Evolutionary conservation across 1,139 yeast genomes (phyloP).

Genomic region (Kluyveromyces sp.): DNA sequence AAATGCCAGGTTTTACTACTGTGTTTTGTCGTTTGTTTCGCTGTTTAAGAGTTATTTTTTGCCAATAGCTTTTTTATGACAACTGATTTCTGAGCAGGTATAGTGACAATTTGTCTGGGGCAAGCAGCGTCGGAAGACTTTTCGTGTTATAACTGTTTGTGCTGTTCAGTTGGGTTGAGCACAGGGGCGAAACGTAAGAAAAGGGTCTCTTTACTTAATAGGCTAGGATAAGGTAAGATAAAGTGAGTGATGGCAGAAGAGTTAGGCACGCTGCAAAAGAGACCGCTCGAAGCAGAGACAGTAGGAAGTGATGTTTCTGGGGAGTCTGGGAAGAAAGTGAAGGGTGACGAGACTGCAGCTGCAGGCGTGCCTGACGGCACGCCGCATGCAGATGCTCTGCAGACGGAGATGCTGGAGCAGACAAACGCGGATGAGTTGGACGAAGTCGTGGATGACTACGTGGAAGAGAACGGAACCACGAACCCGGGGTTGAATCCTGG

Average conservation of each 20-base stretch:
- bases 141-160: no score
- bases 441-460: constrained; percentile 16
- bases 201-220: no score
- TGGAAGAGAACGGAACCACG: constrained; percentile 1
- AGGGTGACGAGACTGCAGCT: neutral
- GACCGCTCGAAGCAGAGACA: constrained; percentile 1
- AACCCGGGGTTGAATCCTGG: no score
- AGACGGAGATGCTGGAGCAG: constrained; percentile 11
- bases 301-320: neutral
- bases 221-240: neutral
- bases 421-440: constrained; percentile 14
- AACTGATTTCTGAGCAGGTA: no score
- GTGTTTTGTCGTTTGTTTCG: no score
- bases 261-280: neutral
- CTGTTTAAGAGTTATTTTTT: no score
- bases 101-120: no score
- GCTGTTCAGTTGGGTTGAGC: no score
- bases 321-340: constrained; percentile 1
- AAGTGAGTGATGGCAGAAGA: constrained; percentile 1
- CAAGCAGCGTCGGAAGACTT: no score
- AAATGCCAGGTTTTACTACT: neutral
- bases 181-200: no score
- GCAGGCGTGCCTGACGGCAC: neutral
- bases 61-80: no score
- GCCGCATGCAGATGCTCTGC: neutral